Percentiles rank a stretch among this genome's conserved stretches.
phyloP scores from a whole-genome alignment of 257 asterid genomes.

The Ligustrum vulgare region DNA sequence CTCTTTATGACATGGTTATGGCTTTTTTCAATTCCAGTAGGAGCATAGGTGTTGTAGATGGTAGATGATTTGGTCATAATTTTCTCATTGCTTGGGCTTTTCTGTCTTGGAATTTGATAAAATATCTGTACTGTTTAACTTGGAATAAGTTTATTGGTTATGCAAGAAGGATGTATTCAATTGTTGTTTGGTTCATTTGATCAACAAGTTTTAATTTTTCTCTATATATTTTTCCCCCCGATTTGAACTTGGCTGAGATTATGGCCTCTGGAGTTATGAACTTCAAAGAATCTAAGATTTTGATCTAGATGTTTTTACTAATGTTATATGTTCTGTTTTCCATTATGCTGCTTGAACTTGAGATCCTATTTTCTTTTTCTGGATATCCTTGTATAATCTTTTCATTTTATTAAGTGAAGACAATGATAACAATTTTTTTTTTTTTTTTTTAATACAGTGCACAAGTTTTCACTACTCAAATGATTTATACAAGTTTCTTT shows the following conservation, averaged over 20 bases:
- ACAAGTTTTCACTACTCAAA: background rate
- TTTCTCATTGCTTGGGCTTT: constrained; percentile 12
- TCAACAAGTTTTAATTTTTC: constrained; percentile 8
- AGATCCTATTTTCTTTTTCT: background rate
- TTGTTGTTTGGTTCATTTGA: constrained; percentile 2
- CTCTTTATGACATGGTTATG: constrained; percentile 11
- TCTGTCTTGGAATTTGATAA: constrained; percentile 3
- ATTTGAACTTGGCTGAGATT: background rate
- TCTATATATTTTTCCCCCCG: background rate
- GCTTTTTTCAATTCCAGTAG: background rate
- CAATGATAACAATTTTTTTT: background rate
- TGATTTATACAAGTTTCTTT: background rate
- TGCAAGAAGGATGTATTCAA: constrained; percentile 5
- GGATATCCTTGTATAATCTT: background rate
- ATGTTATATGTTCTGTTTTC: background rate
- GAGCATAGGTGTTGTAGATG: background rate
- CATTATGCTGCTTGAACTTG: background rate
- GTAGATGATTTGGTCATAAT: background rate
- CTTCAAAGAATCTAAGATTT: background rate
- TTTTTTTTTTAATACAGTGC: background rate
- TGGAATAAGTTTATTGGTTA: constrained; percentile 15
- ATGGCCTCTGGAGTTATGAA: background rate
- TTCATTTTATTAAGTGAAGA: background rate
- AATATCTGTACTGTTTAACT: background rate
- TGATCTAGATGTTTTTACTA: constrained; percentile 10